These are phyloP conservation scores for Yamadazyma phyllophila DNA, from an alignment of 805 yeast genomes.

Conservation along the genomic window DNA sequence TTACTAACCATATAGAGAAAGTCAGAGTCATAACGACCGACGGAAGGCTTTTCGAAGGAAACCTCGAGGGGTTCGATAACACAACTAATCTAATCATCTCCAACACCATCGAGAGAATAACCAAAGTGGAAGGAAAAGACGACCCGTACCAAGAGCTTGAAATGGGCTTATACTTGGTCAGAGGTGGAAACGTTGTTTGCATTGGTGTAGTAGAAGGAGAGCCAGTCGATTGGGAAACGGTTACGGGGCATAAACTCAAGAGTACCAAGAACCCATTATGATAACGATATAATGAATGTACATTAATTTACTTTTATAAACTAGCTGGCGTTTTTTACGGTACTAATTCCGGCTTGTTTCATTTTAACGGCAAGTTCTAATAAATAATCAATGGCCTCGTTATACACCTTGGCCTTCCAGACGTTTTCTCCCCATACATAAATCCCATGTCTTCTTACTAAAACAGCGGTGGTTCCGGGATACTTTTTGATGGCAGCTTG, in stretches of 20 bases:
- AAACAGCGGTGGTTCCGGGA: slow-evolving; percentile 79
- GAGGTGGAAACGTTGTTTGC: slow-evolving; percentile 60
- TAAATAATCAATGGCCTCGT: slow-evolving; percentile 89
- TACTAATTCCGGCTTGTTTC: slow-evolving; percentile 66
- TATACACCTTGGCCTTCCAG: slow-evolving; percentile 90
- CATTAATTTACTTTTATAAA: not conserved
- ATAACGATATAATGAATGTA: not conserved
- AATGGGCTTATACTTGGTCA: slow-evolving; percentile 50
- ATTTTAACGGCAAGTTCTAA: slow-evolving; percentile 82
- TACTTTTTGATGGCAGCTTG: slow-evolving; percentile 62
- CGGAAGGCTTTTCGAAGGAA: slow-evolving; percentile 43
- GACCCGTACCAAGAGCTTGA: slow-evolving; percentile 39
- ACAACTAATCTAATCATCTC: slow-evolving; percentile 58
- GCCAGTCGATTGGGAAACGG: slow-evolving; percentile 39
- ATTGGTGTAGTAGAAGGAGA: slow-evolving; percentile 44
- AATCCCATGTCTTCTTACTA: slow-evolving; percentile 91
- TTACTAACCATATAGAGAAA: slow-evolving; percentile 29
- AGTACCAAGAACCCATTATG: slow-evolving; percentile 33
- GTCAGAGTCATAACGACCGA: slow-evolving; percentile 44
- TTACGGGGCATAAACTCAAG: slow-evolving; percentile 32
- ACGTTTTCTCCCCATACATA: slow-evolving; percentile 95
- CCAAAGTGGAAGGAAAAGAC: slow-evolving; percentile 40
- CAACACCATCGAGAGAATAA: slow-evolving; percentile 49
- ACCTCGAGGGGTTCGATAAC: slow-evolving; percentile 58
- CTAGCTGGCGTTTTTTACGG: slow-evolving; percentile 22